Evolutionary conservation across 2,329 filamentous ascomycete species (phyloP).

Genomic region (Emergomyces africanus): DNA sequence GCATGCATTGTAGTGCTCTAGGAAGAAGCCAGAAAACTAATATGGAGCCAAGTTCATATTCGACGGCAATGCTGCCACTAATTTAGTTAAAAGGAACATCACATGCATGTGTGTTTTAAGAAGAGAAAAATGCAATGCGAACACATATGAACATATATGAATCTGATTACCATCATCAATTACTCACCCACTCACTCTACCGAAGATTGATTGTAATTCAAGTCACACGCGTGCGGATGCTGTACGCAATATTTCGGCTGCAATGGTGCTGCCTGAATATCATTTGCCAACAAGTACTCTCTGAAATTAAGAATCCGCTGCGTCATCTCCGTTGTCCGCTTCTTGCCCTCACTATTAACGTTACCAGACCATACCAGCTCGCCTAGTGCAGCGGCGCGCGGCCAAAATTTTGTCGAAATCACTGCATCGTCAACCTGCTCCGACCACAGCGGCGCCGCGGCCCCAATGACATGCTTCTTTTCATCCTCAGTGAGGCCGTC

Average conservation of each 20-base stretch:
- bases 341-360: slow-evolving; percentile 35
- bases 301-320: slow-evolving; percentile 47
- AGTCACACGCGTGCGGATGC: slow-evolving; percentile 46
- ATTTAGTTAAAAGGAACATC: neutral
- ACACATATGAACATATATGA: neutral
- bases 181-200: neutral
- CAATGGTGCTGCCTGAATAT: slow-evolving; percentile 37
- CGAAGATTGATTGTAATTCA: slow-evolving; percentile 39
- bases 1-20: neutral
- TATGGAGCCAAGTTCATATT: neutral
- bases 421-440: slow-evolving; percentile 44
- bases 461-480: slow-evolving; percentile 39
- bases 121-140: neutral
- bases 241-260: slow-evolving; percentile 47
- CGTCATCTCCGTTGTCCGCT: slow-evolving; percentile 41
- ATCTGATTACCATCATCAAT: neutral
- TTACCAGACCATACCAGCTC: slow-evolving; percentile 47
- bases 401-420: slow-evolving; percentile 42
- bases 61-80: neutral
- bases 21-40: neutral
- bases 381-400: slow-evolving; percentile 42
- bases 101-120: neutral
- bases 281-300: slow-evolving; percentile 45
- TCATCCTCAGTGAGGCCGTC: slow-evolving; percentile 35
- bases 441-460: slow-evolving; percentile 39